phyloP scores from a whole-genome alignment of 2,329 filamentous ascomycete genomes.

The Ophiostoma australiae region DNA sequence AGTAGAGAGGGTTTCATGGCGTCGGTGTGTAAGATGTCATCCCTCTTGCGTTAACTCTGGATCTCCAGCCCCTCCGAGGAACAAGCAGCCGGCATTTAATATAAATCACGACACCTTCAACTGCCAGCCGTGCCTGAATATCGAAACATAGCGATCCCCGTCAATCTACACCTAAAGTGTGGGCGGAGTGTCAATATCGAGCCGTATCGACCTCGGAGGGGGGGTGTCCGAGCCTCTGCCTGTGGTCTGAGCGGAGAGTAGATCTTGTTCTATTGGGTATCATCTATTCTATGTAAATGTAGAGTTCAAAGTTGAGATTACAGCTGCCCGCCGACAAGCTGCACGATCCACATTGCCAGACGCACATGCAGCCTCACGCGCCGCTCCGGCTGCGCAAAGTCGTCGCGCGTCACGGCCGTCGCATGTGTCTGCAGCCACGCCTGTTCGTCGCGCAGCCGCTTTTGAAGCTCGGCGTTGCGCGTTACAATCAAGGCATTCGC shows the following conservation, averaged over 20 bases:
- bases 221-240: not conserved
- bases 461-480: constrained; percentile 64
- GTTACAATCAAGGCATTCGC: constrained; percentile 84
- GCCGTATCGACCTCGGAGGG: not conserved
- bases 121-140: no score
- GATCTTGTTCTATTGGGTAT: constrained; percentile 8
- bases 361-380: constrained; percentile 80
- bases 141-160: no score
- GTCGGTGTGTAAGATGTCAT: no score
- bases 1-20: not conserved
- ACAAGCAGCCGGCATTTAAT: no score
- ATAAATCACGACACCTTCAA: no score
- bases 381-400: constrained; percentile 75
- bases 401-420: constrained; percentile 61
- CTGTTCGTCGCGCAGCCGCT: constrained; percentile 72
- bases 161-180: not conserved
- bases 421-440: constrained; percentile 74
- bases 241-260: not conserved
- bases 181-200: not conserved
- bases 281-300: not conserved
- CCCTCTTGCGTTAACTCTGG: no score
- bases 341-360: constrained; percentile 90
- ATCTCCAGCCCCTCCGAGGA: no score
- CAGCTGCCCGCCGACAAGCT: constrained; percentile 78
- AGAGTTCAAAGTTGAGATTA: constrained; percentile 37